phyloP scores from a whole-genome alignment of 768 basidiomycete genomes.

The Tylopilus rubrobrunneus region DNA sequence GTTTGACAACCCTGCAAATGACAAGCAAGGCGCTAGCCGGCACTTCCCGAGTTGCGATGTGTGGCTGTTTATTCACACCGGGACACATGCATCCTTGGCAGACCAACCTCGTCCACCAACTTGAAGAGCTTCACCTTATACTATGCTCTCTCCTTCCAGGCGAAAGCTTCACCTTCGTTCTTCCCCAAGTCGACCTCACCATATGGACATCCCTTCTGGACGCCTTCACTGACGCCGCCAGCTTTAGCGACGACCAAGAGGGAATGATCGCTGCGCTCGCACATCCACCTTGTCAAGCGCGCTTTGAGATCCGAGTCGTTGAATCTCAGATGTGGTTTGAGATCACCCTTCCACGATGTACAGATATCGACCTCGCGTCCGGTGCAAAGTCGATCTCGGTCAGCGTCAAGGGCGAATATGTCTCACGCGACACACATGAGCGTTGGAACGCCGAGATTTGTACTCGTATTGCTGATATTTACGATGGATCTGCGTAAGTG shows the following conservation, averaged over 20 bases:
- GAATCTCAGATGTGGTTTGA: no score
- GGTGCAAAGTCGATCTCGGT: conserved; percentile 18
- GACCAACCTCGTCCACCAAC: conserved; percentile 17
- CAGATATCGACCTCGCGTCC: no score
- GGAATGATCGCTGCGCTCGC: not conserved
- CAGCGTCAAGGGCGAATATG: conserved; percentile 43
- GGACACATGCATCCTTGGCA: conserved; percentile 2
- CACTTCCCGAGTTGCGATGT: no score
- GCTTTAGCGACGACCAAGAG: not conserved
- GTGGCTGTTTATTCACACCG: no score
- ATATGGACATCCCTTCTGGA: conserved; percentile 30
- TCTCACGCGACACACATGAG: conserved; percentile 47
- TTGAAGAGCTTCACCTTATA: conserved; percentile 58
- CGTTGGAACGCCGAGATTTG: conserved; percentile 42
- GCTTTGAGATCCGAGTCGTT: conserved; percentile 29
- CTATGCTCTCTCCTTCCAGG: conserved; percentile 59
- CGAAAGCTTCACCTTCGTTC: conserved; percentile 45
- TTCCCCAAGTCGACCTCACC: conserved; percentile 33
- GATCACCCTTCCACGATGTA: no score
- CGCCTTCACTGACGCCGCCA: not conserved
- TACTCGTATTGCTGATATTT: conserved; percentile 35
- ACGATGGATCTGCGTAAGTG: conserved; percentile 27
- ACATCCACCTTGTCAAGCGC: conserved; percentile 23
- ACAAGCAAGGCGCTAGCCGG: no score
- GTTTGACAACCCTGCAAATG: no score